phyloP scores from a whole-genome alignment of 371 early-diverging fungal species.

The Lichtheimia ornata region DNA sequence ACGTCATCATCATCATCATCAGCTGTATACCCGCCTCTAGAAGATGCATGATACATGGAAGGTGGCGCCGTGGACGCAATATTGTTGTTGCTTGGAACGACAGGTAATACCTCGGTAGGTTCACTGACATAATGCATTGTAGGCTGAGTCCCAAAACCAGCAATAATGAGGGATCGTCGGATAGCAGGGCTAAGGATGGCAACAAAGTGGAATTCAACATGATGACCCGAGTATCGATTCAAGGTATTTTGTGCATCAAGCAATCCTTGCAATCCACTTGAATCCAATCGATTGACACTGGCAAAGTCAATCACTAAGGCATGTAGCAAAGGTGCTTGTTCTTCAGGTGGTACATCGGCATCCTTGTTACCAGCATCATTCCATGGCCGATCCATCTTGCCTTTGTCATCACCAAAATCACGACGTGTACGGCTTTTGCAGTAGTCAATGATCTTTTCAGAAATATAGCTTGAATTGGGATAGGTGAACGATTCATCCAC shows the following conservation, averaged over 20 bases:
- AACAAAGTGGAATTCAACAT: slow-evolving; percentile 55
- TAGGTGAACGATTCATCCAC: slow-evolving; percentile 70
- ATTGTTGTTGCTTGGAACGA: neutral
- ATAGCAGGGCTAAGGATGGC: slow-evolving; percentile 43
- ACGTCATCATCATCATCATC: no score
- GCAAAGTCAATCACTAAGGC: slow-evolving; percentile 71
- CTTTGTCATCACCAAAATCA: slow-evolving; percentile 6
- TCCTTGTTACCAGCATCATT: slow-evolving; percentile 29
- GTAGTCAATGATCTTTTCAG: slow-evolving; percentile 43
- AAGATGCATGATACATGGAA: no score
- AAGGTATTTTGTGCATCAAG: slow-evolving; percentile 55
- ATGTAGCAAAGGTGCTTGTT: neutral
- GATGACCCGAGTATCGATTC: slow-evolving; percentile 54
- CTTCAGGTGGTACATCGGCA: slow-evolving; percentile 14
- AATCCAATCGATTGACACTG: slow-evolving; percentile 62
- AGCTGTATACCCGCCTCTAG: no score
- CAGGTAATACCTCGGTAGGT: neutral
- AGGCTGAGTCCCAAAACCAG: slow-evolving; percentile 44
- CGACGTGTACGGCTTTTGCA: slow-evolving; percentile 37
- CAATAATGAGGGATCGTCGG: slow-evolving; percentile 36
- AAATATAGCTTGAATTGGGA: slow-evolving; percentile 63
- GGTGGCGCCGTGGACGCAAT: neutral
- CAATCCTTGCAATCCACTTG: slow-evolving; percentile 64
- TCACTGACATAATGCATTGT: neutral
- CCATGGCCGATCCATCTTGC: slow-evolving; percentile 50